Conservation (phyloP, 106 monocot genomes). For the Narthecium ossifragum region DNA sequence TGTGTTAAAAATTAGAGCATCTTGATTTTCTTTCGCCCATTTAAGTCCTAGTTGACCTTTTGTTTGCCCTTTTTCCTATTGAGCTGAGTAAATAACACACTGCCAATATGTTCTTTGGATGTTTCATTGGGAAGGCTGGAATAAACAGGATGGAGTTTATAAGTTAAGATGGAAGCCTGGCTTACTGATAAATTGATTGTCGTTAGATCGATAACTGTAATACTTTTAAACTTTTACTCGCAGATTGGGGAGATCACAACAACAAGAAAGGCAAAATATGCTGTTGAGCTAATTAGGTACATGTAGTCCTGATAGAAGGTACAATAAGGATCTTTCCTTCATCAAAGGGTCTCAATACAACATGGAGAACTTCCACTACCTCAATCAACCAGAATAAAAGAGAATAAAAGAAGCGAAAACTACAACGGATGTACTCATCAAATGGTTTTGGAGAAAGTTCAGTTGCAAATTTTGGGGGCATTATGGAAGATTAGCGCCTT, state of each 20-base stretch:
- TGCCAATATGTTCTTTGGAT: neutral
- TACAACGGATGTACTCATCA: too few species aligned
- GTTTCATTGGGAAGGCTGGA: neutral
- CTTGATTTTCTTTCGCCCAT: neutral
- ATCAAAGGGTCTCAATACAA: too few species aligned
- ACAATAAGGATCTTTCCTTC: neutral
- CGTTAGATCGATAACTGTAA: neutral
- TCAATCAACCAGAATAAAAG: too few species aligned
- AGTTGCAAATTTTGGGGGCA: too few species aligned
- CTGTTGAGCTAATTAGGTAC: conserved; percentile 73
- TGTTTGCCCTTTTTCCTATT: neutral
- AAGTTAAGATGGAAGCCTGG: neutral
- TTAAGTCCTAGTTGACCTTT: neutral
- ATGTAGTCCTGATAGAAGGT: too few species aligned
- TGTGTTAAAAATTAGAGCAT: too few species aligned
- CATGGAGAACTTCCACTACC: too few species aligned
- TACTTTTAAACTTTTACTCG: neutral
- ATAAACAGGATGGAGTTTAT: neutral
- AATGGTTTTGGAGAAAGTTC: too few species aligned
- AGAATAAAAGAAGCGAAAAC: too few species aligned
- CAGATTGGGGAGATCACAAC: conserved; percentile 80
- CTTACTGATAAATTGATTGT: neutral
- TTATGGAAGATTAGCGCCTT: too few species aligned
- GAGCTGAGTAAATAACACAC: neutral
- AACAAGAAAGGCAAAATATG: conserved; percentile 79